Conservation (phyloP, 2,329 filamentous ascomycete species). For the Penicillium rolfsii region DNA sequence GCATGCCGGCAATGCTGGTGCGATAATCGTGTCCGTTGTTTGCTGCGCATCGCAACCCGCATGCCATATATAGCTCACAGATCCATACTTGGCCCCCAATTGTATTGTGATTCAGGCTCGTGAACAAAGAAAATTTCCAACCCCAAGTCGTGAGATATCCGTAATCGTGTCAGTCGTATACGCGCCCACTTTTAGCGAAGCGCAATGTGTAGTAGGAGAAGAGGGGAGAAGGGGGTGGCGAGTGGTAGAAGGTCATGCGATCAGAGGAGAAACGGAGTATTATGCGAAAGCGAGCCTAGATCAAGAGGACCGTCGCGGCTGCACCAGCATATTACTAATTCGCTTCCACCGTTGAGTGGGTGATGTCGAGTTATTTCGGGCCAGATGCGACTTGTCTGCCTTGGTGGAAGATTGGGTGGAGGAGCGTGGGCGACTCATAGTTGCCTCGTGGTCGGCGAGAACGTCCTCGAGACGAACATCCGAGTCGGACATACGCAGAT, state of each 20-base stretch:
- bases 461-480: slow-evolving; percentile 51
- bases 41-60: neutral
- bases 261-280: neutral
- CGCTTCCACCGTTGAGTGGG: slow-evolving; percentile 40
- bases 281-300: neutral
- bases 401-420: slow-evolving; percentile 43
- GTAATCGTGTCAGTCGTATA: slow-evolving; percentile 16
- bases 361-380: slow-evolving; percentile 29
- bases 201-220: neutral
- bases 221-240: neutral
- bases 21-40: neutral
- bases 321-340: slow-evolving; percentile 37
- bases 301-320: slow-evolving; percentile 33
- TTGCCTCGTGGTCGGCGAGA: slow-evolving; percentile 45
- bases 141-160: slow-evolving; percentile 1
- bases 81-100: slow-evolving; percentile 1
- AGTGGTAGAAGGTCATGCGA: neutral
- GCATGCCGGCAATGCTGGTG: neutral
- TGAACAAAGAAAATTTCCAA: neutral
- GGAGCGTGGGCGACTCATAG: slow-evolving; percentile 40
- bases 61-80: neutral
- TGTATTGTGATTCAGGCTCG: neutral
- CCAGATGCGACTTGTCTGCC: slow-evolving; percentile 33
- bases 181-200: neutral
- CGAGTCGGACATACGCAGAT: slow-evolving; percentile 41